Conservation (phyloP, 768 basidiomycete genomes). For the Calvatia gigantea region DNA sequence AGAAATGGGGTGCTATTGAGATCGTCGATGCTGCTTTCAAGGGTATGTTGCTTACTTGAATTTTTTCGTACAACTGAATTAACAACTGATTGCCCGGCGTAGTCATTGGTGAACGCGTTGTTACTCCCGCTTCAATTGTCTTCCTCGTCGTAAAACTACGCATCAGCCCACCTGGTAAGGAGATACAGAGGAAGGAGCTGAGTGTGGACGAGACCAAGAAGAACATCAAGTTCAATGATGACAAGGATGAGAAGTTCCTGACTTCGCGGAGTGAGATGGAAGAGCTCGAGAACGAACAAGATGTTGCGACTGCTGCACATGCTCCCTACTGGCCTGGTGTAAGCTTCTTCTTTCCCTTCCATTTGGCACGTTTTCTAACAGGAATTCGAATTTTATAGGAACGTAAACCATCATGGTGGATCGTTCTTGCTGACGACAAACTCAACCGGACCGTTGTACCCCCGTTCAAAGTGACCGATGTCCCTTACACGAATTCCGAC, state of each 20-base stretch:
- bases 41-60: constrained; percentile 43
- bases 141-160: constrained; percentile 83
- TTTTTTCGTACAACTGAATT: neutral
- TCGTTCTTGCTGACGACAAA: constrained; percentile 86
- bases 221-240: constrained; percentile 45
- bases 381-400: constrained; percentile 39
- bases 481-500: constrained; percentile 57
- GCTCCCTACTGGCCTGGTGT: constrained; percentile 93
- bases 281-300: constrained; percentile 41
- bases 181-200: constrained; percentile 34
- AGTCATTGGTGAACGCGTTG: constrained; percentile 89
- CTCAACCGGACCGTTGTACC: constrained; percentile 83
- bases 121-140: constrained; percentile 87
- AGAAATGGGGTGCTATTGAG: constrained; percentile 73
- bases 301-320: constrained; percentile 62
- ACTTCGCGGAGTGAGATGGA: constrained; percentile 59
- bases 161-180: constrained; percentile 49
- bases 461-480: constrained; percentile 75
- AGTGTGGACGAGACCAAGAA: constrained; percentile 46
- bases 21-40: constrained; percentile 82
- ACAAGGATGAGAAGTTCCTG: constrained; percentile 71
- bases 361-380: neutral
- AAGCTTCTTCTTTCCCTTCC: constrained; percentile 25
- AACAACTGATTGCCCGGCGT: neutral
- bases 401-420: constrained; percentile 91